Conservation (phyloP, 148 eudicot genomes). For the Camellia japonica region DNA sequence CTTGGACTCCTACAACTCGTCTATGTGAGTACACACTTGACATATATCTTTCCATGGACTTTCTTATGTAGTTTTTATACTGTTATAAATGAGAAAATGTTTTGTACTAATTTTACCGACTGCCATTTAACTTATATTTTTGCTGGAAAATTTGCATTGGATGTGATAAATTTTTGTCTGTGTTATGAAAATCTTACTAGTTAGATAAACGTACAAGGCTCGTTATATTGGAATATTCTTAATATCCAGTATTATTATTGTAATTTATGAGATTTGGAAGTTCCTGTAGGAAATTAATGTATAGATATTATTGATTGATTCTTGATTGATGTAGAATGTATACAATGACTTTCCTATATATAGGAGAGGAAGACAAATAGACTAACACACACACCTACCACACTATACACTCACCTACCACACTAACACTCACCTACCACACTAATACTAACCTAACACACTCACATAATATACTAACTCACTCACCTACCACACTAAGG, state of each 20-base stretch:
- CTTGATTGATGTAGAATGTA: no score
- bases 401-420: no score
- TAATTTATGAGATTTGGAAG: background rate
- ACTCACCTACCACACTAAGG: no score
- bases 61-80: background rate
- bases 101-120: background rate
- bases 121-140: slow-evolving; percentile 4
- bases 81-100: background rate
- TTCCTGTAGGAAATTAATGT: no score
- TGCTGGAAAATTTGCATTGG: background rate
- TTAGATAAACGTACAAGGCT: background rate
- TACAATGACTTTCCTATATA: no score
- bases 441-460: no score
- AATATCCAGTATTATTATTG: background rate
- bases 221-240: background rate
- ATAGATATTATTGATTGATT: no score
- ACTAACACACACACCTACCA: no score
- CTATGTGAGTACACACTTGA: slow-evolving; percentile 14
- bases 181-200: background rate
- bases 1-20: slow-evolving; percentile 54
- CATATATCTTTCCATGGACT: background rate
- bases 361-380: no score
- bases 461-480: no score
- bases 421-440: no score
- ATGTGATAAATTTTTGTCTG: background rate